A percentile compares a stretch with the other conserved stretches of the same genome.
Evolutionary conservation across 495 filamentous ascomycete species (phyloP).

Genomic region (Lasiosphaeriaceae sp.): DNA sequence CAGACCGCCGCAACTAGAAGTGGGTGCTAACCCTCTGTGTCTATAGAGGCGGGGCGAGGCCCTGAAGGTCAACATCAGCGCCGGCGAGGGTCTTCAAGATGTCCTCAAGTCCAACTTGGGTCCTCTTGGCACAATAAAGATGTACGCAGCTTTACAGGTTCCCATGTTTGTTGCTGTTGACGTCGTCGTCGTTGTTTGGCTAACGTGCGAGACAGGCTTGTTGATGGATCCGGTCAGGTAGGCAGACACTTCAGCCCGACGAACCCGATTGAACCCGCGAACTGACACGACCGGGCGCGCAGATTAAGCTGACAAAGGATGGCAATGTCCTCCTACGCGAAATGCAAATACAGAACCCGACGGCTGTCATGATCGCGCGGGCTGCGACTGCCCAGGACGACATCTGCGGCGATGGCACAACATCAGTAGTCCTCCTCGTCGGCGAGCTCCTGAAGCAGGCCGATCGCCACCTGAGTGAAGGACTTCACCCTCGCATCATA

Average conservation of each 20-base stretch:
- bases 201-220: conserved; percentile 61
- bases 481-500: conserved; percentile 91
- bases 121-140: conserved; percentile 92
- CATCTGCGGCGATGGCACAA: conserved; percentile 97
- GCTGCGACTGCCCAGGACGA: conserved; percentile 98
- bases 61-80: conserved; percentile 91
- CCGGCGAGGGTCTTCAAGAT: conserved; percentile 92
- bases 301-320: conserved; percentile 99
- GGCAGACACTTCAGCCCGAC: conserved; percentile 24
- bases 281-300: conserved; percentile 10
- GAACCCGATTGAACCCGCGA: neutral
- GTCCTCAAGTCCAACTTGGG: conserved; percentile 95
- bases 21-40: conserved; percentile 23
- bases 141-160: conserved; percentile 55
- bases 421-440: conserved; percentile 90
- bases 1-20: conserved; percentile 12
- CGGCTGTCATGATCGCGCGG: conserved; percentile 96
- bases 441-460: conserved; percentile 98
- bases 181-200: no score
- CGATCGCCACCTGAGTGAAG: conserved; percentile 88
- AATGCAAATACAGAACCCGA: conserved; percentile 93
- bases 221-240: conserved; percentile 92
- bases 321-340: conserved; percentile 92
- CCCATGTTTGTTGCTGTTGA: neutral
- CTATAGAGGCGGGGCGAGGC: conserved; percentile 88